Evolutionary conservation across 179 eudicot genomes (phyloP), one percentile per base, ranked within the genome.

Genomic region (Corrigiola litoralis): DNA sequence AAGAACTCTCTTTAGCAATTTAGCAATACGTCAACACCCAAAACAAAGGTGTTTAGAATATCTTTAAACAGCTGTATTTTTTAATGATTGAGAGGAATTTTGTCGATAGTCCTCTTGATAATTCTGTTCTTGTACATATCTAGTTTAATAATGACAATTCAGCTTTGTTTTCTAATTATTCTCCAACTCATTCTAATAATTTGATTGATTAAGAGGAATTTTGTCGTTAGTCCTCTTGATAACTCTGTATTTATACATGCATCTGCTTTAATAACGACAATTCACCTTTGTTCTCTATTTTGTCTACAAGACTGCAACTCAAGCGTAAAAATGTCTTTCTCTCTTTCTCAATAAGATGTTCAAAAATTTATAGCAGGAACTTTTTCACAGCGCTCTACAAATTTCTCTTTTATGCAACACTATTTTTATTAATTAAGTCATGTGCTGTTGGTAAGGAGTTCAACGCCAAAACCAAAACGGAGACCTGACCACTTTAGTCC

Each of bases 201-300:
- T 48, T 34, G 50, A 52, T 65, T 52, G 67, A 51, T 65, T 24
- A 6, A 65, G 70, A 42, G 61, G 70, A 53, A 38, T 66, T 66
- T 66, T 66, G 60, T 54, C 42, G 1, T 10, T 17, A 14, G 13
- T 66, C 61, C 60, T 66, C 70, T 55, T 53, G 32, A 28, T 42
- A 53, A 16, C 6, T 12, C 4, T 29, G 5, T 17, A 18, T 28
- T 1, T 52, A 51, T 66, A 52, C 5, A 66, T 65, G 25, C n/a
- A 36, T 57, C 46, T 34, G 37, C 34, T n/a, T 34, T 32, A 33
- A 7, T 32, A 20, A 32, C 7, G 41, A 10, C 44, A 34, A 0
- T 54, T 54, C 28, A 28, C 21, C 20, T 6, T 13, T 17, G 8
- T 14, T 52, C 16, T 8, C 7, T 28, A 20, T 17, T 21, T 53